Evolutionary conservation across 2,329 filamentous ascomycete genomes (phyloP).

Genomic region (Nemania sp.): DNA sequence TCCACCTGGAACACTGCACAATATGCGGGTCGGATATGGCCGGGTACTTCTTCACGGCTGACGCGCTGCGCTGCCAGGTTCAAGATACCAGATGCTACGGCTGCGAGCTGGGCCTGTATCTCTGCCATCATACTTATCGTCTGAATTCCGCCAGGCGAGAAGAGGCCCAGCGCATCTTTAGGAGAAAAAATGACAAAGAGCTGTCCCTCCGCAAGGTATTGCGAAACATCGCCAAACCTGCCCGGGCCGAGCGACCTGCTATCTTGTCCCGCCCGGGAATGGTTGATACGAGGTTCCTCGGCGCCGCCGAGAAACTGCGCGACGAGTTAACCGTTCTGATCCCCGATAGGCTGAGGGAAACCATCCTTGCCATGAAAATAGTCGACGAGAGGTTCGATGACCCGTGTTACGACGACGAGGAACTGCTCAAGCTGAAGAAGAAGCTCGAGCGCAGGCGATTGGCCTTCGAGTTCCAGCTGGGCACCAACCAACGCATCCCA

Average conservation of each 20-base stretch:
- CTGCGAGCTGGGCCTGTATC: conserved; percentile 23
- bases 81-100: conserved; percentile 28
- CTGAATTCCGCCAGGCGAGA: not conserved
- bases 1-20: conserved; percentile 17
- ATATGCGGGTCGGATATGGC: conserved; percentile 24
- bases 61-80: not conserved
- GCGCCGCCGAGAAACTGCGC: not conserved
- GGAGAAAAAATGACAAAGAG: not conserved
- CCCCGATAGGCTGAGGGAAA: not conserved
- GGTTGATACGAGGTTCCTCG: not conserved
- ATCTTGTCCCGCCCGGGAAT: not conserved
- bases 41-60: conserved; percentile 23
- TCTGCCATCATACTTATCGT: conserved; percentile 12
- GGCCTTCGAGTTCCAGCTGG: not conserved
- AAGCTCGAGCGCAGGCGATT: not conserved
- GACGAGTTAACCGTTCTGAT: not conserved
- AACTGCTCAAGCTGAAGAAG: not conserved
- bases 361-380: not conserved
- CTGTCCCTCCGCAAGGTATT: not conserved
- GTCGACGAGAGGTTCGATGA: not conserved
- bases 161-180: not conserved
- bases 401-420: not conserved
- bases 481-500: not conserved
- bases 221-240: conserved; percentile 1
- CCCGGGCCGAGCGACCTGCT: not conserved